A percentile compares a stretch with the other conserved stretches of the same genome.
Conservation (phyloP, 1,139 yeast genomes). For the Sugiyamaella sp. region DNA sequence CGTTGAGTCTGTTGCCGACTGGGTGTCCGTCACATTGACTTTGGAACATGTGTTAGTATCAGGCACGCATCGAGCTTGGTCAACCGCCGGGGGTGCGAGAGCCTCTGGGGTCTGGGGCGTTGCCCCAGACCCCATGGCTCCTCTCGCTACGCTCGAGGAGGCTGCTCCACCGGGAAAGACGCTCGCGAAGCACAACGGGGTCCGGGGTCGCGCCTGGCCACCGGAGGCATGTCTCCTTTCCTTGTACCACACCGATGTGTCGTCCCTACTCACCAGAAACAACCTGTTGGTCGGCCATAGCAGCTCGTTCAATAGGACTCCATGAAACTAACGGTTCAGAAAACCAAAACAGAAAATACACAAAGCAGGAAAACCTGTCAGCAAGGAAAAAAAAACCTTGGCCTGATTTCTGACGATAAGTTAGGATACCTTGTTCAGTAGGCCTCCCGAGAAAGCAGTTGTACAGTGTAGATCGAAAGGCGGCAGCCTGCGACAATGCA, state of each 20-base stretch:
- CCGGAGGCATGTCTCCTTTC: too few species aligned
- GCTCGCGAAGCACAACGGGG: too few species aligned
- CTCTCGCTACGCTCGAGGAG: background rate
- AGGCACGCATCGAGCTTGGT: too few species aligned
- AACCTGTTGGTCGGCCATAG: slow-evolving; percentile 9
- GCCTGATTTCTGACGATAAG: background rate
- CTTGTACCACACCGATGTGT: background rate
- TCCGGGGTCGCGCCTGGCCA: background rate
- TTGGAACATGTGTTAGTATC: slow-evolving; percentile 2
- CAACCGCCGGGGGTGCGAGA: too few species aligned
- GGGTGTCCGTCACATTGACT: background rate
- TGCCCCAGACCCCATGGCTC: background rate
- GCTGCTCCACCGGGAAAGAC: too few species aligned
- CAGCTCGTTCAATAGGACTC: background rate
- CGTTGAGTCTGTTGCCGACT: background rate
- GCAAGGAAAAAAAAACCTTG: background rate
- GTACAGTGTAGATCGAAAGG: slow-evolving; percentile 8
- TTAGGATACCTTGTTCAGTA: slow-evolving; percentile 5
- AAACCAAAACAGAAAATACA: background rate
- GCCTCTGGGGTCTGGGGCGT: background rate
- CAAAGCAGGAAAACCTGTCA: background rate
- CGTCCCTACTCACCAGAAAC: slow-evolving; percentile 6
- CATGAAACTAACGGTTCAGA: background rate
- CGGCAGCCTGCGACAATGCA: background rate
- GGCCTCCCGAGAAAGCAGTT: slow-evolving; percentile 2